A percentile compares a stretch with the other conserved stretches of the same genome.
Evolutionary conservation across 164 flowering plant species (phyloP).

Genomic region (Protea cynaroides): DNA sequence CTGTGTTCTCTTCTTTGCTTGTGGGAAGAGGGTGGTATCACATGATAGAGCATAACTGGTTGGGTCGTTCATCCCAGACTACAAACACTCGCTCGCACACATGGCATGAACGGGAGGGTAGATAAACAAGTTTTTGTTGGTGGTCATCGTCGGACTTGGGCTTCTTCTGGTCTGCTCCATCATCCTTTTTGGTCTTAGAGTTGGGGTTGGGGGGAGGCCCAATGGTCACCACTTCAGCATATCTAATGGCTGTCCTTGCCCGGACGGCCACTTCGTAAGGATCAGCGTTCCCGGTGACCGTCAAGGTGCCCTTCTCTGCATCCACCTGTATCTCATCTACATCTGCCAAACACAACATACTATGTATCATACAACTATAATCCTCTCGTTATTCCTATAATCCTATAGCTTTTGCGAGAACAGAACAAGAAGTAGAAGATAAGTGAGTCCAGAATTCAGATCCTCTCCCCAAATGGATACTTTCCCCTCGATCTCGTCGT

Average conservation of each 20-base stretch:
- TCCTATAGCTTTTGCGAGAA: too few relatives aligned
- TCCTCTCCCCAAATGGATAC: too few relatives aligned
- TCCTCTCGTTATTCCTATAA: too few relatives aligned
- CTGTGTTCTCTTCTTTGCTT: too few relatives aligned
- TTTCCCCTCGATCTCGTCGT: too few relatives aligned
- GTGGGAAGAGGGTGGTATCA: too few relatives aligned
- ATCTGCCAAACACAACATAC: slow-evolving; percentile 24
- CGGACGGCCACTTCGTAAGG: slow-evolving; percentile 40
- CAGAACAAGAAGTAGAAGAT: too few relatives aligned
- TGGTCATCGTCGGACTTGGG: slow-evolving; percentile 13
- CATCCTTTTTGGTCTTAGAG: slow-evolving; percentile 27
- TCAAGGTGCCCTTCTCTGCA: slow-evolving; percentile 43
- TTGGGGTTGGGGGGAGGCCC: slow-evolving; percentile 64
- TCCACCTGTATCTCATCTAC: slow-evolving; percentile 58
- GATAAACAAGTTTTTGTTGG: slow-evolving; percentile 15
- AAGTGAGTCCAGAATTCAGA: too few relatives aligned
- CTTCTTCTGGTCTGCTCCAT: slow-evolving; percentile 26
- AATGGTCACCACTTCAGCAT: slow-evolving; percentile 39
- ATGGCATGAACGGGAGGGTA: slow-evolving; percentile 16
- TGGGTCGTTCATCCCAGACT: too few relatives aligned
- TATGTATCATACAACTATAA: neutral
- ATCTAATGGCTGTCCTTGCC: slow-evolving; percentile 34
- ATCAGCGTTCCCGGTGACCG: slow-evolving; percentile 60
- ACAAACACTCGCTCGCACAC: slow-evolving; percentile 17
- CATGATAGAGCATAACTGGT: slow-evolving; percentile 32